Percentiles rank a stretch among this genome's conserved stretches.
These are phyloP conservation scores for Ganoderma lucidum DNA, from an alignment of 1,284 basidiomycete species.

Conservation along the genomic window DNA sequence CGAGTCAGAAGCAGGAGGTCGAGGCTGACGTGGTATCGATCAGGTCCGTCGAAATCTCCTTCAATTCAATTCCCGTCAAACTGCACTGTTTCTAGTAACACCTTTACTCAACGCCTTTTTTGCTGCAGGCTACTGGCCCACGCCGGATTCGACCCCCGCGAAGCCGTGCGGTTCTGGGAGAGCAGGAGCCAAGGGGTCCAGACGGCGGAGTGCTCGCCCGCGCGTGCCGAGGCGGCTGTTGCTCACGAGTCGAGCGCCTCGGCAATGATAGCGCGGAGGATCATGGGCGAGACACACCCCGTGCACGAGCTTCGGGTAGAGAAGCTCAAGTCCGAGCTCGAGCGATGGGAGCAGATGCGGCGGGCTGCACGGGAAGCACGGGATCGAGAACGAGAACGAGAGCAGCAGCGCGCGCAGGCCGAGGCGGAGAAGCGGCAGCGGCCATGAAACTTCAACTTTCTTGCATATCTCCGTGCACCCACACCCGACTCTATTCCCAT, in stretches of 20 bases:
- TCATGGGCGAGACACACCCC: constrained; percentile 64
- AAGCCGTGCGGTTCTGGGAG: constrained; percentile 81
- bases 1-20: constrained; percentile 80
- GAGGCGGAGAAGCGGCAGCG: background rate
- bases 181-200: constrained; percentile 45
- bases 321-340: constrained; percentile 68
- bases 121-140: constrained; percentile 77
- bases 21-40: constrained; percentile 92
- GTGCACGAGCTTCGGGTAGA: constrained; percentile 65
- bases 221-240: constrained; percentile 29
- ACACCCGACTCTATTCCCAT: background rate
- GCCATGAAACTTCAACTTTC: background rate
- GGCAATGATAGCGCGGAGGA: constrained; percentile 35
- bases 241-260: constrained; percentile 15
- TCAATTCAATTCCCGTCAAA: background rate
- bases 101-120: background rate
- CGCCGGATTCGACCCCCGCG: constrained; percentile 85
- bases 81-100: background rate
- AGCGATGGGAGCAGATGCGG: constrained; percentile 68
- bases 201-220: constrained; percentile 50
- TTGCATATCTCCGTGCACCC: background rate
- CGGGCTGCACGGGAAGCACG: constrained; percentile 30
- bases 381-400: constrained; percentile 24
- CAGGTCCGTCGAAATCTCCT: constrained; percentile 52
- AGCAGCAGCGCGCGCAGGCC: constrained; percentile 14